phyloP scores from a whole-genome alignment of 75 land plant genomes.

The Gnetum montanum region DNA sequence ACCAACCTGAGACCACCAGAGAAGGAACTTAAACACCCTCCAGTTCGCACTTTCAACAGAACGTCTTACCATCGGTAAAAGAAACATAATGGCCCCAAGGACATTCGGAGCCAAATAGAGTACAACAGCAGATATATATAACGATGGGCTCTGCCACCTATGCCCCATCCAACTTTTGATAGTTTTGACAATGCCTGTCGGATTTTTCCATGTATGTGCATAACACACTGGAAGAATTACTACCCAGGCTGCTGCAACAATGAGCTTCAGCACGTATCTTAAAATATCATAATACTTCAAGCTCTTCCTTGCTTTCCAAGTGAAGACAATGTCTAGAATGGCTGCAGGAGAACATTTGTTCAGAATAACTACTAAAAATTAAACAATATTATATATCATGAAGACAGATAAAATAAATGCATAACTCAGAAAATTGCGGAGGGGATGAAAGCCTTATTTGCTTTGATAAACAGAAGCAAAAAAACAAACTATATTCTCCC shows the following conservation, averaged over 20 bases:
- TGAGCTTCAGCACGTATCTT: conserved; percentile 60
- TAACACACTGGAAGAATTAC: conserved; percentile 63
- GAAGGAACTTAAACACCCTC: conserved; percentile 43
- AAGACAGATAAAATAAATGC: neutral
- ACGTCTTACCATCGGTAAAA: conserved; percentile 68
- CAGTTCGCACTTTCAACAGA: conserved; percentile 59
- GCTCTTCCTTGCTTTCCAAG: conserved; percentile 58
- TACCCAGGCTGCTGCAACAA: conserved; percentile 75
- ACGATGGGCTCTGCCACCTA: conserved; percentile 41
- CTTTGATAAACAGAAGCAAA: no score
- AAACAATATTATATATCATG: neutral
- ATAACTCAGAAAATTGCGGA: neutral
- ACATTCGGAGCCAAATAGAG: conserved; percentile 84
- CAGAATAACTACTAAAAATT: neutral
- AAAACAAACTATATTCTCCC: no score
- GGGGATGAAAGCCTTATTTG: neutral
- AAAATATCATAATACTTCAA: conserved; percentile 47
- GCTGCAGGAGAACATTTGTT: conserved; percentile 30
- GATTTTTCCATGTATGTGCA: conserved; percentile 54
- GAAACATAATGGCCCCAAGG: conserved; percentile 59
- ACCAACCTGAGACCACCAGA: conserved; percentile 95
- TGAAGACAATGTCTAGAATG: conserved; percentile 54
- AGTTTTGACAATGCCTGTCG: conserved; percentile 51
- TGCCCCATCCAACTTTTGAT: conserved; percentile 69
- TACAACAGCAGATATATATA: conserved; percentile 75